phyloP scores from a whole-genome alignment of 306 rosid genomes.

The Mimosa bimucronata region DNA sequence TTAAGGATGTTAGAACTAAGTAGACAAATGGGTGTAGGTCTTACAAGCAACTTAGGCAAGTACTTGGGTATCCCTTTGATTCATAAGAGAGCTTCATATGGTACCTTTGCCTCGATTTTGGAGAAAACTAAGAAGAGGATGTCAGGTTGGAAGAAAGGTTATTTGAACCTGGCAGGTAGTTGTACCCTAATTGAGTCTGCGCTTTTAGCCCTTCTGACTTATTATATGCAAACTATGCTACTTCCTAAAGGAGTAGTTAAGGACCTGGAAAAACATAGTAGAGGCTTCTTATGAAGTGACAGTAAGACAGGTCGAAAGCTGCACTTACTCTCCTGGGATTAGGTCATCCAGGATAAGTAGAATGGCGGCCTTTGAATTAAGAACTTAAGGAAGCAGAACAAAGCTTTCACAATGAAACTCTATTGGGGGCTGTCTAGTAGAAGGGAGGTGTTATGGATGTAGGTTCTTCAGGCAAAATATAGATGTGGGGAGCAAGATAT shows the following conservation, averaged over 20 bases:
- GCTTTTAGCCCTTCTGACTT: fast-evolving
- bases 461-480: no score
- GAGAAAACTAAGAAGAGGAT: neutral
- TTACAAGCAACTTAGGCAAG: neutral
- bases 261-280: neutral
- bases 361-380: no score
- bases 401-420: no score
- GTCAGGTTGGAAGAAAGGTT: neutral
- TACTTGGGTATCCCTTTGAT: neutral
- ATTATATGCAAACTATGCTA: neutral
- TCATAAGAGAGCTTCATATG: no score
- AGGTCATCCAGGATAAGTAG: no score
- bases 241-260: neutral
- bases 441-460: no score
- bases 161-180: neutral
- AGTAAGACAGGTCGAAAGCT: fast-evolving
- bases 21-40: neutral
- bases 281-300: neutral
- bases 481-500: no score
- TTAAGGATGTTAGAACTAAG: neutral
- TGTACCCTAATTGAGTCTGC: no score
- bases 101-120: neutral
- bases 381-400: no score
- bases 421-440: no score
- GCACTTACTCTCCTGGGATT: neutral